Evolutionary conservation across 2,329 filamentous ascomycete species (phyloP), one percentile per base, ranked within the genome.

Genomic region (Orbilia blumenaviensis): DNA sequence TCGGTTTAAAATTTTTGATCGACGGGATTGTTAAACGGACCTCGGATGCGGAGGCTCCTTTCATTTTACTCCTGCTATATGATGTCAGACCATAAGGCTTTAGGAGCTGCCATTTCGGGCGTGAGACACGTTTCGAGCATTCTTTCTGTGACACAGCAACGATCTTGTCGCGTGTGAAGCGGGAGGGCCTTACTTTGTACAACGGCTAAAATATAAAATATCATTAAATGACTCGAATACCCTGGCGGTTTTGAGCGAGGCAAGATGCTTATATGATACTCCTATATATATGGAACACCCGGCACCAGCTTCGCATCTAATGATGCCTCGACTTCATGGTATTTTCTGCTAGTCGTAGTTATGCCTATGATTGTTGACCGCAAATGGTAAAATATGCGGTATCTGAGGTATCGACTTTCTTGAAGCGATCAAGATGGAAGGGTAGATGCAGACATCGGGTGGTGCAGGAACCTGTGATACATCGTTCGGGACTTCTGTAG

Each of bases 131-230:
- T 75, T 75, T 68, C 5, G 32, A 44, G 56, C 52, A 29, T 63
- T 38, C 32, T 29, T 60, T 21, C 32, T 29, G 63, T 75, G 18
- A 46, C 23, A 68, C 54, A 36, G 18, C 14, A 64, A 60, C 62
- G 46, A 61, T 34, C 34, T 38, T 75, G 36, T 68, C 71, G 54
- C 71, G 71, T 75, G 71, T n/a, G 25, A 60, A 64, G 48, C 56
- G 54, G 36, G 50, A 60, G n/a, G 56, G 10, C 58, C 48, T 60
- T 68, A 21, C 32, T 44, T 62, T 41, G 63, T 75, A 12, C 18
- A 1, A 68, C 63, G 9, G 9, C 2, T 21, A 50, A 34, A 29
- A 27, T 38, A 38, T 66, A 54, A 25, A 32, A 41, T n/a, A n/a
- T n/a, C n/a, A n/a, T 34, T 12, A 29, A 10, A 54, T 23, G 42